Evolutionary conservation across 2,329 filamentous ascomycete genomes (phyloP), one percentile per base, ranked within the genome.

Genomic region (Cytospora chrysosperma): DNA sequence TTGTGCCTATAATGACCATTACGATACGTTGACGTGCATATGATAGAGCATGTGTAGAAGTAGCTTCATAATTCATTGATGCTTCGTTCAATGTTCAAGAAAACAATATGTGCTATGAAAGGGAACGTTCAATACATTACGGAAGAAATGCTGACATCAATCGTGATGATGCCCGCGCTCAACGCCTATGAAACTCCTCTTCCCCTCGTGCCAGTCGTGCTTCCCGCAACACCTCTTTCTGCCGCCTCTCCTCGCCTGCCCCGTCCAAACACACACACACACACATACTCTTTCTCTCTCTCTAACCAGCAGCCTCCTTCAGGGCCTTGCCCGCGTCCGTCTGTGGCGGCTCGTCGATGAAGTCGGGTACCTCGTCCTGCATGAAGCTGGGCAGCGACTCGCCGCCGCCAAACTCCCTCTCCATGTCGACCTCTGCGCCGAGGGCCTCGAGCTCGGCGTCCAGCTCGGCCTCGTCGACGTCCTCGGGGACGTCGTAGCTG

Each of bases 401-500:
- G 56, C 76, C 77, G 47, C 76, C 82, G 7, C 77, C 85, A 68
- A 90, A 79, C 62, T 86, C 82, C 57, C 85, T 85, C 73, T 96
- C 93, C 70, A 96, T 83, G 78, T 97, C 91, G n/a, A 92, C 89
- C 78, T 99, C 95, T 71, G 97, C 90, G 1, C 94, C 94, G 40
- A 99, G 78, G 8, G 95, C 93, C 81, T 99, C 95, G 58, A 99
- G 79, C 82, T 99, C 95, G 4, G 95, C 95, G 79, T 99, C 95
- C 66, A 99, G 78, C 80, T 99, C 95, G 1, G 90, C 88, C 85
- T 99, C 95, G 75, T 98, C 94, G 26, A 99, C 93, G 75, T 98
- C 95, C 72, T 99, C 95, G 0, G 95, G 95, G 40, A 99, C 85
- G 74, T 98, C 94, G 76, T 99, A 99, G 69, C 91, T 91, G 68